Percentiles rank a stretch among this genome's conserved stretches.
These are phyloP conservation scores for Parsonsia alboflavescens DNA, from an alignment of 257 asterid genomes.

Conservation along the genomic window DNA sequence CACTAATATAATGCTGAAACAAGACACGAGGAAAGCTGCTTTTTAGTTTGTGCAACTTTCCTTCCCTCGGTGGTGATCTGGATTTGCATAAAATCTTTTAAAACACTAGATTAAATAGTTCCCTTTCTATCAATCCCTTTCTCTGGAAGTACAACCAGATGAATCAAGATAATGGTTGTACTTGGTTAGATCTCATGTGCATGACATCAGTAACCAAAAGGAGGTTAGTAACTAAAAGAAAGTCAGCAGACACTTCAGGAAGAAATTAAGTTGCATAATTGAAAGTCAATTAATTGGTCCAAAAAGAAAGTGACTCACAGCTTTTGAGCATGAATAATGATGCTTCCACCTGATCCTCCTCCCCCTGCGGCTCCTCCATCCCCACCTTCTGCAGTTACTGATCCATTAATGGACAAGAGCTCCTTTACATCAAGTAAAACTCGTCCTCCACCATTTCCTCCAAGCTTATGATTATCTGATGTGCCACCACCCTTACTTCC, in stretches of 20 bases:
- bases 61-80: background rate
- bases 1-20: background rate
- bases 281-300: conserved; percentile 12
- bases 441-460: conserved; percentile 95
- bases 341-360: conserved; percentile 98
- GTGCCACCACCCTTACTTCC: conserved; percentile 92
- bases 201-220: background rate
- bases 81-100: background rate
- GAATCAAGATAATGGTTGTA: too few species aligned
- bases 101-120: too few species aligned
- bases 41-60: background rate
- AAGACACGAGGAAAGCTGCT: background rate
- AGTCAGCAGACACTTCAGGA: background rate
- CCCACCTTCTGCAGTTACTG: conserved; percentile 89
- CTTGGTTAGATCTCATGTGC: background rate
- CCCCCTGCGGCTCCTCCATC: conserved; percentile 87
- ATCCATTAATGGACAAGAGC: conserved; percentile 66
- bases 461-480: conserved; percentile 57
- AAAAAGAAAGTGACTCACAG: conserved; percentile 63
- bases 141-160: too few species aligned
- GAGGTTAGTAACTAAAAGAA: too few species aligned
- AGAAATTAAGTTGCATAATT: background rate
- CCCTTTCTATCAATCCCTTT: too few species aligned
- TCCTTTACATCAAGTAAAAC: conserved; percentile 58
- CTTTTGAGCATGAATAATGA: conserved; percentile 59